These are phyloP conservation scores for Globisporangium apiculatum DNA, from an alignment of 352 stramenopile species.

Conservation along the genomic window DNA sequence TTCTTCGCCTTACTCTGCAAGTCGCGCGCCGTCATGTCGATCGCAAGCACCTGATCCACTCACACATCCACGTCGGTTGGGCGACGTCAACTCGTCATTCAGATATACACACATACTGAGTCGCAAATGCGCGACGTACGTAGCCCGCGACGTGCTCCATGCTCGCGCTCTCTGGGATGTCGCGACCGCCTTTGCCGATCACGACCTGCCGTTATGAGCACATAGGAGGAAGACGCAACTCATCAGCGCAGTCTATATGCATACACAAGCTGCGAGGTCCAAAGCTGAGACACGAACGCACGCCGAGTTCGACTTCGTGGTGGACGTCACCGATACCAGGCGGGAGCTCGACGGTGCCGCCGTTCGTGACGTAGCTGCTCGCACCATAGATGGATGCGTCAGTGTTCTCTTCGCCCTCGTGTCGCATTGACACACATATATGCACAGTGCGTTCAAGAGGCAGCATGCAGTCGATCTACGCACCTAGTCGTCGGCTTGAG, in stretches of 20 bases:
- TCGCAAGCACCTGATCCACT: conserved; percentile 37
- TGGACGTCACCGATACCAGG: conserved; percentile 70
- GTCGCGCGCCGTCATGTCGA: conserved; percentile 80
- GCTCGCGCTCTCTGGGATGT: conserved; percentile 52
- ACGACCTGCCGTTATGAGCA: conserved; percentile 29
- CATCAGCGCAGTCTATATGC: too few species aligned
- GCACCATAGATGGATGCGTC: not conserved
- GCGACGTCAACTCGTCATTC: not conserved
- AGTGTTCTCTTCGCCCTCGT: not conserved
- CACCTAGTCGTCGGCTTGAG: conserved; percentile 73
- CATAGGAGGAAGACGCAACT: too few species aligned
- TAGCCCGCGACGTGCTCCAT: conserved; percentile 71
- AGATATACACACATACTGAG: too few species aligned
- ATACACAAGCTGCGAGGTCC: too few species aligned
- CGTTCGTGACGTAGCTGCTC: conserved; percentile 51
- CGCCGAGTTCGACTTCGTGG: conserved; percentile 80
- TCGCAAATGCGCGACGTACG: conserved; percentile 13
- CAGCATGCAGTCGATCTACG: not conserved
- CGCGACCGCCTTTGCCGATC: conserved; percentile 54
- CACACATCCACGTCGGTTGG: not conserved
- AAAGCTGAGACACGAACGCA: conserved; percentile 13
- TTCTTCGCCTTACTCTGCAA: conserved; percentile 76
- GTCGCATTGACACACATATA: too few species aligned
- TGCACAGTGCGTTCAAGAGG: not conserved
- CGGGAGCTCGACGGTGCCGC: conserved; percentile 50